Conservation (phyloP, 1,284 basidiomycete species). For the Puccinia polysora region DNA sequence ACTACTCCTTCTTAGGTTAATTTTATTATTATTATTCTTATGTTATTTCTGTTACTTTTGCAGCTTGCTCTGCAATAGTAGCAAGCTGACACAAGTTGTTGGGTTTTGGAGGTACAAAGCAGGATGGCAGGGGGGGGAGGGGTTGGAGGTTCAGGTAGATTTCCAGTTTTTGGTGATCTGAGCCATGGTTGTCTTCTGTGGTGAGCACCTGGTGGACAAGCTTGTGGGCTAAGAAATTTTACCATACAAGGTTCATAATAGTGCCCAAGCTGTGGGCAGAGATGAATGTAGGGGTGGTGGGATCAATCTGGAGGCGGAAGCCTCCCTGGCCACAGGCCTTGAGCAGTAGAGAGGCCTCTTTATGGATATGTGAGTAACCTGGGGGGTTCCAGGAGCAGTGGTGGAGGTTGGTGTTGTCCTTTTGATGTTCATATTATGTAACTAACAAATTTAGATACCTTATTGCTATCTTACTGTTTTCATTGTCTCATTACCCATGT, state of each 20-base stretch:
- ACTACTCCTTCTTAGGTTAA: too few relatives aligned
- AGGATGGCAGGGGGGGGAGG: not conserved
- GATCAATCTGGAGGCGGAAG: not conserved
- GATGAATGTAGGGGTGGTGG: not conserved
- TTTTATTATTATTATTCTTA: too few relatives aligned
- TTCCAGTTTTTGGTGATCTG: not conserved
- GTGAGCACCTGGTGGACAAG: not conserved
- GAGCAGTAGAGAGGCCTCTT: not conserved
- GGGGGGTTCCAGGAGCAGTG: not conserved
- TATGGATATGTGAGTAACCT: not conserved
- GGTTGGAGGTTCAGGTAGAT: not conserved
- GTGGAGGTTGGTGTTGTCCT: slow-evolving; percentile 10
- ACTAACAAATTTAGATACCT: too few relatives aligned
- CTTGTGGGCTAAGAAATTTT: not conserved
- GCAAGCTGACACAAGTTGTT: too few relatives aligned
- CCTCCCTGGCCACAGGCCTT: not conserved
- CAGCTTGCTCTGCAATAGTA: too few relatives aligned
- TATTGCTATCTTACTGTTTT: too few relatives aligned
- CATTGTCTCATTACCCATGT: too few relatives aligned
- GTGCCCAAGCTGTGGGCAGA: not conserved
- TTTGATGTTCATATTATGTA: too few relatives aligned
- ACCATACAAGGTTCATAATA: slow-evolving; percentile 9
- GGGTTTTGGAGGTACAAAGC: too few relatives aligned
- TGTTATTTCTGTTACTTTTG: too few relatives aligned
- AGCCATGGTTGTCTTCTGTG: not conserved